A percentile compares a stretch with the other conserved stretches of the same genome.
These are phyloP conservation scores for Endocalyx cinctus DNA, from an alignment of 2,329 filamentous ascomycete species.

Conservation along the genomic window DNA sequence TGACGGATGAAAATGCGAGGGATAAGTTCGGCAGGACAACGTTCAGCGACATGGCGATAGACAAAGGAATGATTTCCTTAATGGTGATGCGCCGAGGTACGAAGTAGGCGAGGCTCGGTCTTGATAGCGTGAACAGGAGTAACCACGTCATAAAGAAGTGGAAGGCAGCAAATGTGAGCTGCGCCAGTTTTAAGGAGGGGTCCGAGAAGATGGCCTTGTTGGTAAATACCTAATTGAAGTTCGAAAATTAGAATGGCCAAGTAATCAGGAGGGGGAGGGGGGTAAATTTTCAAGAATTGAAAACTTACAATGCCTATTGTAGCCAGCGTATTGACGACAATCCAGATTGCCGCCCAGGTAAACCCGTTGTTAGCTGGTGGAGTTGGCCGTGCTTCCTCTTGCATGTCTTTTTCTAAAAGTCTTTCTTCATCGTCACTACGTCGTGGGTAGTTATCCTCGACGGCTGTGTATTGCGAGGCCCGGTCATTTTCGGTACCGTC, in stretches of 20 bases:
- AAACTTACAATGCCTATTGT: conserved; percentile 57
- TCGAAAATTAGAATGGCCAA: too few species aligned
- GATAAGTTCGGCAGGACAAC: conserved; percentile 66
- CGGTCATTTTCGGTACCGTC: conserved; percentile 27
- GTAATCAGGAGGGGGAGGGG: too few species aligned
- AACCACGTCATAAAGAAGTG: conserved; percentile 64
- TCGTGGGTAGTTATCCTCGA: conserved; percentile 28
- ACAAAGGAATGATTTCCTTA: conserved; percentile 57
- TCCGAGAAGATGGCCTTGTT: conserved; percentile 68
- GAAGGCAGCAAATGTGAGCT: conserved; percentile 63
- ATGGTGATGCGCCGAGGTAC: conserved; percentile 50
- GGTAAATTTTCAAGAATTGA: too few species aligned
- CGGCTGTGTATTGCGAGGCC: conserved; percentile 24
- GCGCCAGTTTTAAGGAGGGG: conserved; percentile 54
- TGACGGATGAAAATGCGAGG: conserved; percentile 62
- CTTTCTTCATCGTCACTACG: conserved; percentile 38
- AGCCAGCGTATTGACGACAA: conserved; percentile 56
- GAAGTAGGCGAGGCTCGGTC: conserved; percentile 55
- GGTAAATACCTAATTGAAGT: conserved; percentile 55
- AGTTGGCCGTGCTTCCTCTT: conserved; percentile 25
- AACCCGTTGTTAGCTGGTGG: conserved; percentile 31
- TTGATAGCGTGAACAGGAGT: conserved; percentile 58
- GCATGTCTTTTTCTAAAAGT: conserved; percentile 29
- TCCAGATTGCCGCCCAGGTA: conserved; percentile 46
- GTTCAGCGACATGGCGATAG: conserved; percentile 63